Evolutionary conservation across 2,329 filamentous ascomycete species (phyloP), one percentile per base, ranked within the genome.

Genomic region (Fusarium fujikuroi): DNA sequence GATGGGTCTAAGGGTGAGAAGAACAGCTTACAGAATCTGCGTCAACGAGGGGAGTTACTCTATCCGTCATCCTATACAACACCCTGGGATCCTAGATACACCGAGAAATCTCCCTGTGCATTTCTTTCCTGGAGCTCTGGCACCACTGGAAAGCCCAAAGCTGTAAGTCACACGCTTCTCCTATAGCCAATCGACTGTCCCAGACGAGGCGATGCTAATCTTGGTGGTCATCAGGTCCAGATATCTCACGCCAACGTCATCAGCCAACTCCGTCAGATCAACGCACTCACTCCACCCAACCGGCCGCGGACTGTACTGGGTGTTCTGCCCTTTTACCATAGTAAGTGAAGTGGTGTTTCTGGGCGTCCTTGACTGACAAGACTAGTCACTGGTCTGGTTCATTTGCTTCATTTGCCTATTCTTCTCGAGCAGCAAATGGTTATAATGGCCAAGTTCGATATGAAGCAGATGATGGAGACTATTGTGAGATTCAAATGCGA

Each of bases 1-100:
- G 28, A 44, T 40, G 37, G 37, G 0, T 2, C 16, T 0, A 7
- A 9, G 4, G 2, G 2, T 0, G 8, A 25, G 11, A 2, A 2
- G 18, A 43, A 57, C 28, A 44, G 21, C 7, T 3, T 57, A 0
- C 53, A 34, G 10, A 23, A 11, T 3, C 18, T 56, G 0, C 37
- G 21, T 0, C 53, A 56, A 0, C 4, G 2, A 16, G 53, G 37
- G 19, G 53, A 44, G 1, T 56, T 6, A 15, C 28, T 56, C 5
- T 19, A 30, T 2, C 16, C 21, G 10, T 15, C 16, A 0, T n/a
- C 37, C 3, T 32, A 56, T 4, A 11, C 21, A 8, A 11, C 32
- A 14, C 25, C 36, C 7, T 56, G 53, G 53, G 37, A 9, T 5
- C 53, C 37, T 5, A 39, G 25, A 19, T 28, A 42, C 10, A 23